Evolutionary conservation across 768 basidiomycete species (phyloP), one percentile per base, ranked within the genome.

Genomic region (Tulasnella sp.): DNA sequence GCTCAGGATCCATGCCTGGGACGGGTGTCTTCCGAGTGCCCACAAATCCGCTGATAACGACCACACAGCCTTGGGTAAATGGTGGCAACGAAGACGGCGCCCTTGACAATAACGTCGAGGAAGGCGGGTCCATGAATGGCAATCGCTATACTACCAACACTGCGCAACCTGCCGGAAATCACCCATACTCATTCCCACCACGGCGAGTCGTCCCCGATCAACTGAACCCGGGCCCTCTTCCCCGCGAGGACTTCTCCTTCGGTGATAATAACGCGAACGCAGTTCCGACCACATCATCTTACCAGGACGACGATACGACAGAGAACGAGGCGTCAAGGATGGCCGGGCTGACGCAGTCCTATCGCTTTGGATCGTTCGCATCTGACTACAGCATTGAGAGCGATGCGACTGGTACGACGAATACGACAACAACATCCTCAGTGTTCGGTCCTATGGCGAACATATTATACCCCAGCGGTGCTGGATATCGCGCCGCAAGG

Each of bases 311-410:
- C 59, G 58, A 26, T 19, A 27, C 48, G 19, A 47, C 42, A 30
- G 59, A 62, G 30, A 56, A 59, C 21, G 38, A 51, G 7, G 64
- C 54, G 32, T 60, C 51, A 45, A 52, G 58, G 10, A 17, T 44
- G 29, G 32, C 52, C 13, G 50, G 34, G 15, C 41, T 63, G 32
- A 29, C n/a, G 61, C 61, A 60, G 42, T 58, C 51, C 29, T 42
- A 64, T 10, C 64, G 62, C 51, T 65, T 60, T 30, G 64, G 64
- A 26, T 65, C 64, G 13, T 44, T 63, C 29, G 56, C 61, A 27
- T 59, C 58, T 24, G 50, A 59, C 8, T 38, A 38, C 21, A 50
- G 47, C 32, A 43, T 59, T 42, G 58, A 59, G 17, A 59, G 47
- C 48, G 58, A 59, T 34, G 58, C 50, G 29, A 59, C 58, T 32